These are phyloP conservation scores for Annulohypoxylon bovei DNA, from an alignment of 495 filamentous ascomycete genomes.

Conservation along the genomic window DNA sequence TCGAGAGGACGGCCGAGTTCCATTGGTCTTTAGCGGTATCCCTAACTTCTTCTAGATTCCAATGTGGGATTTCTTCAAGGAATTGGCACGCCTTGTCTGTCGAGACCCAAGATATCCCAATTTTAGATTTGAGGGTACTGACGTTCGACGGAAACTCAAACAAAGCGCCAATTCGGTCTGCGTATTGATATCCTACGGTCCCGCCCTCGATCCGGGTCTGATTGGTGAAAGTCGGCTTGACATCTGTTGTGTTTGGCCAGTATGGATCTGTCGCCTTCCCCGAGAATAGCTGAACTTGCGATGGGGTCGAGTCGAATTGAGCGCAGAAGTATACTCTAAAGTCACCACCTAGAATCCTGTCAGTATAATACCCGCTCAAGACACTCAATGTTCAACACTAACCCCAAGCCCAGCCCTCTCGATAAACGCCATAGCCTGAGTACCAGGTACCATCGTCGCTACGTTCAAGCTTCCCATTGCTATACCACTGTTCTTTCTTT, in stretches of 20 bases:
- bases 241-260: constrained; percentile 26
- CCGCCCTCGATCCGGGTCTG: constrained; percentile 24
- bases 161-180: constrained; percentile 53
- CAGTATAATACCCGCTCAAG: constrained; percentile 9
- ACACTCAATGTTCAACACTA: constrained; percentile 58
- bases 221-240: constrained; percentile 25
- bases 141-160: constrained; percentile 46
- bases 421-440: constrained; percentile 55
- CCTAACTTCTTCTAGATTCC: constrained; percentile 57
- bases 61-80: constrained; percentile 64
- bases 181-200: constrained; percentile 33
- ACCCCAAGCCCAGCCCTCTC: constrained; percentile 69
- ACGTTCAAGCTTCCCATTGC: constrained; percentile 63
- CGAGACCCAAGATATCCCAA: constrained; percentile 76
- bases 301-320: constrained; percentile 60
- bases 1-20: constrained; percentile 69
- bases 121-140: constrained; percentile 63
- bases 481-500: constrained; percentile 64
- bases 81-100: constrained; percentile 67
- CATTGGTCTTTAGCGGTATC: constrained; percentile 60
- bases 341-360: constrained; percentile 27
- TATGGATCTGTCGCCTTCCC: constrained; percentile 47
- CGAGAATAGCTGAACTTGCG: constrained; percentile 55
- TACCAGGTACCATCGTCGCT: constrained; percentile 57
- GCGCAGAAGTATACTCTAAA: constrained; percentile 71